Evolutionary conservation across 2,329 filamentous ascomycete genomes (phyloP), one percentile per base, ranked within the genome.

Genomic region (Lecanosticta acicola): DNA sequence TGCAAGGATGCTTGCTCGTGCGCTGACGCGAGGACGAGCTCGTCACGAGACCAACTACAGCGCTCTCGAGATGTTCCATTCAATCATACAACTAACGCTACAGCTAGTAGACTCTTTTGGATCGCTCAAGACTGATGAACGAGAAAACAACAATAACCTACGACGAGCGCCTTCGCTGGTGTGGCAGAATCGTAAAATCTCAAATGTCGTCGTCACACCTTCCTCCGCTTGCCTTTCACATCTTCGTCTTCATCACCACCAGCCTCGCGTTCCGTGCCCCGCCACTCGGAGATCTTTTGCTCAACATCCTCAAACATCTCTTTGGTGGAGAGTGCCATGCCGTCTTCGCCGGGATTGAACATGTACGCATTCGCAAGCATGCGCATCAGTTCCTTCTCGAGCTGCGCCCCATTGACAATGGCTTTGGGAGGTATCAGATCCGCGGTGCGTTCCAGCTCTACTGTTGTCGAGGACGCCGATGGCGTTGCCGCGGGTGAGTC

Each of bases 341-440:
- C 87, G 32, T 91, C 87, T 66, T 94, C 88, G 51, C 94, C 87
- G 0, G 86, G 83, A 59, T 97, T 97, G 73, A 95, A 98, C 93
- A 98, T 97, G 67, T 96, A 85, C 14, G 93, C 91, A 61, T 97
- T 97, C 56, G 89, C 88, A 66, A 97, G 95, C 87, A 97, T 96
- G 59, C 94, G 86, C 58, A 94, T 87, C 9, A 97, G 73, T 65
- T 97, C 91, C 55, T 89, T 87, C 67, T 97, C 91, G 13, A 97
- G 76, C 65, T 97, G 93, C 1, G 85, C 81, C 41, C 86, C 90
- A 66, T 97, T 97, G 66, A 97, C 87, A 58, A 97, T 95, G 16
- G 83, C 87, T 58, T 83, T 87, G 0, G 93, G 91, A 2, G 91
- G 87, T 2, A 91, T 76, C 19, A 95, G 73, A 46, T 96, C 87